Base-by-base conservation (phyloP, 2,329 filamentous ascomycete genomes). In the Leptographium radiaticola region DNA sequence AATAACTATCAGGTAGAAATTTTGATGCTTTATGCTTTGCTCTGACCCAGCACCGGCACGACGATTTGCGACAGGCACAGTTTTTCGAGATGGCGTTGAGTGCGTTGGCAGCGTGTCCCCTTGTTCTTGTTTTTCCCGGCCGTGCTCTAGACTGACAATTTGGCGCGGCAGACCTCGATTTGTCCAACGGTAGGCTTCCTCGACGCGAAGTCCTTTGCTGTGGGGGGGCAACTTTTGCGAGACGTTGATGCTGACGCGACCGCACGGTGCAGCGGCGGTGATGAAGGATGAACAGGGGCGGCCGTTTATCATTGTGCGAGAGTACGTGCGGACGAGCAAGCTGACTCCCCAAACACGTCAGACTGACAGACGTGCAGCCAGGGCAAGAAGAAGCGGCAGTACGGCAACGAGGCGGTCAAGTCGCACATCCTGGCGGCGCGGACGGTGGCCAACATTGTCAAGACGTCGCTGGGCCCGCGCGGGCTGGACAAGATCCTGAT, bases 401-500 rank as follows among this genome's bases (percentile, higher is more conserved):
- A 93, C 69, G 93, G 93, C 65, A 96, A 86, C 70, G 93, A 98
- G 67, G 93, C 93, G 52, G 89, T 98, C 70, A 98, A 98, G 73
- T 89, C 89, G 64, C 94, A 98, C 73, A 98, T 98, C 65, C 83
- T 97, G 64, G 91, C 93, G 57, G 94, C 94, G 53, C 84, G 90
- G 68, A 97, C 93, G 55, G 90, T 98, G 63, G 87, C 93, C 62
- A 95, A 89, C 73, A 93, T 98, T 63, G 89, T 98, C 72, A 96
- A 95, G 77, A 93, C 89, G 57, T 98, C 94, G 60, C 79, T 98
- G 63, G 93, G 93, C 51, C 93, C 93, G 53, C 86, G 93, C 62
- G 93, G 93, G 59, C 83, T 98, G 66, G 93, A 98, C 77, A 98
- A 98, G 77, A 98, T 98, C 67, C 81, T 98, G 63, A 98, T 98